Base-by-base conservation (phyloP, 1,284 basidiomycete species). In the Naganishia cerealis region DNA sequence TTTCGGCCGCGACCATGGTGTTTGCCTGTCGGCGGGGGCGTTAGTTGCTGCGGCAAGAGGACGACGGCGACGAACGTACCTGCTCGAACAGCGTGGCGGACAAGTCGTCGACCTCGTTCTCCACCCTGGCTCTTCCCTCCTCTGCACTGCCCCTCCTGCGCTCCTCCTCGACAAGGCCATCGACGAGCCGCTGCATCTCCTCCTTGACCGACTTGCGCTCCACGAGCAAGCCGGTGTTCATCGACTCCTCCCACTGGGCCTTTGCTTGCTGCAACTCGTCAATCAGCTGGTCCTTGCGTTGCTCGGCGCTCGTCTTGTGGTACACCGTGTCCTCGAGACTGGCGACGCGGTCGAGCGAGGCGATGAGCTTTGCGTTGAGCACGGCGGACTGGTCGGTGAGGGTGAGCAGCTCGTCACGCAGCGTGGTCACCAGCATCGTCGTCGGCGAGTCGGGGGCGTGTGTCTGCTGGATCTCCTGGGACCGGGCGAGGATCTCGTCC, bases 181-280 rank as follows among this genome's bases (percentile, higher is more conserved):
- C 91, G 87, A 98, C 98, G 72, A 99, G 84, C 38, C 92, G 86
- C 73, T 89, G 95, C 75, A 99, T 89, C 81, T 99, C 96, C 9
- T 87, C 81, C 21, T 90, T 92, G 69, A 99, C 94, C 79, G 95
- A 90, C 38, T 86, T 84, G 78, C 92, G 89, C 81, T 99, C 95
- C 29, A 99, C 94, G 53, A 98, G 84, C 39, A 97, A 81, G 8
- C 95, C 95, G 0, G 91, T 82, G 68, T 74, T 83, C 81, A 79
- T 84, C 76, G 75, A 81, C 77, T 80, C 83, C 80, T 74, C 85
- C 79, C 79, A 81, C 52, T 74, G 71, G 2, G 75, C 73, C 68
- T 79, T 79, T 33, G 74, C 74, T 50, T 67, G 71, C 77, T 91
- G 89, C 67, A 94, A 82, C 10, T 90, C 88, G 3, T 88, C 86